phyloP scores from a whole-genome alignment of 2,329 filamentous ascomycete genomes.

The Raffaelea deltoideospora region DNA sequence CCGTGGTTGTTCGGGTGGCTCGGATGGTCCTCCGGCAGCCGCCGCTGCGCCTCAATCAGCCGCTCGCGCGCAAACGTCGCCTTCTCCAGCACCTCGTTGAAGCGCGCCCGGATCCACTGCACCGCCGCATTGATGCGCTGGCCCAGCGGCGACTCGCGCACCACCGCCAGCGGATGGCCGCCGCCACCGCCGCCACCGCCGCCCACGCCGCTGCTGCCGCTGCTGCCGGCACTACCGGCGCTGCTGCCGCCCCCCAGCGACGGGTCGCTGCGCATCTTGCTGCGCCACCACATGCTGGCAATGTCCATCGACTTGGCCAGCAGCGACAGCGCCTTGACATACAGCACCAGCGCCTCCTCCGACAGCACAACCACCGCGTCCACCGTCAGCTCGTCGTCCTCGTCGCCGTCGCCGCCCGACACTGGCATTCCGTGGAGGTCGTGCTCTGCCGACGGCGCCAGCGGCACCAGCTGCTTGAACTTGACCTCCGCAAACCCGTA shows the following conservation, averaged over 20 bases:
- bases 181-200: constrained; percentile 9
- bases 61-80: constrained; percentile 86
- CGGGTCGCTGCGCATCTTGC: constrained; percentile 54
- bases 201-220: constrained; percentile 1
- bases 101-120: constrained; percentile 84
- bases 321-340: constrained; percentile 83
- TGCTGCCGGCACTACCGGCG: constrained; percentile 12
- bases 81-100: constrained; percentile 96
- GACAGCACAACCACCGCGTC: constrained; percentile 79
- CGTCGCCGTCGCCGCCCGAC: constrained; percentile 28
- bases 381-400: constrained; percentile 65
- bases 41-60: constrained; percentile 70
- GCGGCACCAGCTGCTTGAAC: constrained; percentile 87
- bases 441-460: constrained; percentile 64
- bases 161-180: constrained; percentile 20
- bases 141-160: constrained; percentile 34
- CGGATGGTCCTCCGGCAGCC: constrained; percentile 70
- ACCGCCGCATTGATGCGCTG: constrained; percentile 82
- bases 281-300: constrained; percentile 80
- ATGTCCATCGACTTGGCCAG: constrained; percentile 93
- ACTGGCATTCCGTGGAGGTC: constrained; percentile 46
- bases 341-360: constrained; percentile 88
- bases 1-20: constrained; percentile 66
- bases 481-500: constrained; percentile 98
- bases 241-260: no score